These are phyloP conservation scores for Solanum raphanifolium DNA, from an alignment of 257 asterid species.

Conservation along the genomic window DNA sequence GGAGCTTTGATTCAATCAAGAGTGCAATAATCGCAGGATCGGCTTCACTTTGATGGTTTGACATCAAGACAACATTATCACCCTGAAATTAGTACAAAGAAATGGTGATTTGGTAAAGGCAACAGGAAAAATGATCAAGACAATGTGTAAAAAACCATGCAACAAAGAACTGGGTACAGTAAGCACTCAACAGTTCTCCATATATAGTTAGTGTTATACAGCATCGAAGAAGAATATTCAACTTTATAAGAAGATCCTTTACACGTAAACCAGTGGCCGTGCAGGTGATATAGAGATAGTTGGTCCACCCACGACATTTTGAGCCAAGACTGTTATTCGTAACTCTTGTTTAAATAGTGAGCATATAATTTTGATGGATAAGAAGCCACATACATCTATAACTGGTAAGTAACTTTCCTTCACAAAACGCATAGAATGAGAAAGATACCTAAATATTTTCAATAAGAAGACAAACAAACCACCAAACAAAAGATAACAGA, in stretches of 20 bases:
- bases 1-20: constrained; percentile 70
- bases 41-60: constrained; percentile 98
- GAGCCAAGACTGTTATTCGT: not conserved
- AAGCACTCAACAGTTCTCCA: not conserved
- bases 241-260: not conserved
- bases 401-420: not conserved
- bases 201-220: not conserved
- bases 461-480: not conserved
- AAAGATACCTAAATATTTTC: not conserved
- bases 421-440: not conserved
- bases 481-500: not conserved
- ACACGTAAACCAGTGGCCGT: not conserved
- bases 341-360: not conserved
- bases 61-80: constrained; percentile 74
- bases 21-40: constrained; percentile 88
- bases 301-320: not conserved
- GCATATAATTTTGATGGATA: not conserved
- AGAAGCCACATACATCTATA: not conserved
- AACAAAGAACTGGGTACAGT: not conserved
- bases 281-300: not conserved
- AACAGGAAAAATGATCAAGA: not conserved
- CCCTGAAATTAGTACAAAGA: constrained; percentile 47
- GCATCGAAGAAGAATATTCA: not conserved
- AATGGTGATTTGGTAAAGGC: not conserved
- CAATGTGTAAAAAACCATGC: constrained; percentile 9